A percentile compares a stretch with the other conserved stretches of the same genome.
Evolutionary conservation across 2,329 filamentous ascomycete species (phyloP).

Genomic region (Sporothrix variecibatus): DNA sequence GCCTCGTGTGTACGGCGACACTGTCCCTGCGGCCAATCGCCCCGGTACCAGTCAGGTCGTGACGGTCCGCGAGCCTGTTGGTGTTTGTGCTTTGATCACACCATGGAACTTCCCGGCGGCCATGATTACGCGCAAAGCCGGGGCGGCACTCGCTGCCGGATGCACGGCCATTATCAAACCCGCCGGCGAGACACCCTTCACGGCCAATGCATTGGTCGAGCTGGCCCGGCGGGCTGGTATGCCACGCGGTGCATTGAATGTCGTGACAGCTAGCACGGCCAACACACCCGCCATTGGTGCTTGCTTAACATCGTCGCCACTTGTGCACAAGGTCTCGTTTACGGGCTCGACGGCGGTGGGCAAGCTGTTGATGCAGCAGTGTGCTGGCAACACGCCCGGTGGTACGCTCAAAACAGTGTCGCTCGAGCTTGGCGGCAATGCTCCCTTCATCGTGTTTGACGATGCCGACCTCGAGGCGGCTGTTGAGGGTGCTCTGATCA

Average conservation of each 20-base stretch:
- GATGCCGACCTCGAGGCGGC: conserved; percentile 87
- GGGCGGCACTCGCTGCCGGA: conserved; percentile 80
- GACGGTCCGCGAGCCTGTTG: conserved; percentile 80
- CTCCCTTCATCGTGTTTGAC: conserved; percentile 95
- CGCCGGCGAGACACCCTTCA: conserved; percentile 89
- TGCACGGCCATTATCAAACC: conserved; percentile 94
- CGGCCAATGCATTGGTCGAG: conserved; percentile 82
- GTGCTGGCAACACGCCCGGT: conserved; percentile 51
- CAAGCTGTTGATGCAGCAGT: conserved; percentile 85
- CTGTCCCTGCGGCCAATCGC: conserved; percentile 70
- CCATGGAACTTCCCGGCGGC: conserved; percentile 87
- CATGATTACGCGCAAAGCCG: conserved; percentile 72
- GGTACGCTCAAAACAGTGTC: conserved; percentile 76
- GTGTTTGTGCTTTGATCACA: conserved; percentile 79
- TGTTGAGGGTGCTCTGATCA: conserved; percentile 77
- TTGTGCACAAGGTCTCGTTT: conserved; percentile 88
- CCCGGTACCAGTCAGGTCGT: conserved; percentile 72
- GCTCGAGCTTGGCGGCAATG: conserved; percentile 91
- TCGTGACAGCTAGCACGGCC: conserved; percentile 71
- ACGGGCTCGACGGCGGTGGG: conserved; percentile 75
- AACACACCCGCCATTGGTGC: conserved; percentile 81
- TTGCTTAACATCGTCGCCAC: conserved; percentile 72
- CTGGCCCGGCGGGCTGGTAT: conserved; percentile 84
- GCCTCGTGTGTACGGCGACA: conserved; percentile 71
- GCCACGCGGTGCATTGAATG: conserved; percentile 86